A percentile compares a stretch with the other conserved stretches of the same genome.
Evolutionary conservation across 352 stramenopile genomes (phyloP).

Genomic region (Globisporangium perplexum): DNA sequence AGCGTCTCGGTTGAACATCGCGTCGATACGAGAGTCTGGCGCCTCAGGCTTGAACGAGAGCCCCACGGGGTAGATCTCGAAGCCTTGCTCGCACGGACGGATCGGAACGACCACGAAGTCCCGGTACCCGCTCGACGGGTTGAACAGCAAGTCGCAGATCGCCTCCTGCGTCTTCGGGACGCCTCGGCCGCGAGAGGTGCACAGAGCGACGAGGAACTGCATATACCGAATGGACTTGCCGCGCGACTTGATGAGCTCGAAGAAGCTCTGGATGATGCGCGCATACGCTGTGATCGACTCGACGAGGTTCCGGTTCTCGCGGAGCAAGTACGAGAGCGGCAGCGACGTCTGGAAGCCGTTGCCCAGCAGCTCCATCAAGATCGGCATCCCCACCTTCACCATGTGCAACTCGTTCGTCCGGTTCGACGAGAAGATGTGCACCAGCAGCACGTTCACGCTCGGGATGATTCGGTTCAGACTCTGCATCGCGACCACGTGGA

Average conservation of each 20-base stretch:
- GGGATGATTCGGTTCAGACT: constrained; percentile 52
- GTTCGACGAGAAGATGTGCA: constrained; percentile 59
- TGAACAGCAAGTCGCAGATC: constrained; percentile 69
- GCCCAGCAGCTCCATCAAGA: constrained; percentile 62
- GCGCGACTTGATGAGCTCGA: constrained; percentile 62
- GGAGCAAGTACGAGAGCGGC: constrained; percentile 57
- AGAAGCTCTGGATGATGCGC: constrained; percentile 59
- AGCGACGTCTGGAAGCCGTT: constrained; percentile 70
- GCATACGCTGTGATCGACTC: constrained; percentile 64
- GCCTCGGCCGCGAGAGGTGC: constrained; percentile 46
- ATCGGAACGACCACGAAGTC: constrained; percentile 54
- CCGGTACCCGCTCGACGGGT: constrained; percentile 40
- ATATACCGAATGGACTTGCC: constrained; percentile 70
- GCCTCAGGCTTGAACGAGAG: constrained; percentile 11
- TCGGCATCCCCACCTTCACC: constrained; percentile 50
- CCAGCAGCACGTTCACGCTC: constrained; percentile 45
- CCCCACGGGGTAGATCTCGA: constrained; percentile 43
- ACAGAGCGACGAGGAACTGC: constrained; percentile 69
- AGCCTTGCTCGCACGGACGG: constrained; percentile 29
- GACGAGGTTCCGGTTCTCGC: constrained; percentile 64
- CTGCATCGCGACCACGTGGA: constrained; percentile 37
- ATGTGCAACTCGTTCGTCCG: constrained; percentile 51
- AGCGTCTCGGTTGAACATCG: constrained; percentile 27
- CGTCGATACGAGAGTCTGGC: constrained; percentile 25
- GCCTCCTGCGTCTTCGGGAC: constrained; percentile 70